phyloP scores from a whole-genome alignment of 2,329 filamentous ascomycete genomes.

The Tolypocladium cylindrosporum region DNA sequence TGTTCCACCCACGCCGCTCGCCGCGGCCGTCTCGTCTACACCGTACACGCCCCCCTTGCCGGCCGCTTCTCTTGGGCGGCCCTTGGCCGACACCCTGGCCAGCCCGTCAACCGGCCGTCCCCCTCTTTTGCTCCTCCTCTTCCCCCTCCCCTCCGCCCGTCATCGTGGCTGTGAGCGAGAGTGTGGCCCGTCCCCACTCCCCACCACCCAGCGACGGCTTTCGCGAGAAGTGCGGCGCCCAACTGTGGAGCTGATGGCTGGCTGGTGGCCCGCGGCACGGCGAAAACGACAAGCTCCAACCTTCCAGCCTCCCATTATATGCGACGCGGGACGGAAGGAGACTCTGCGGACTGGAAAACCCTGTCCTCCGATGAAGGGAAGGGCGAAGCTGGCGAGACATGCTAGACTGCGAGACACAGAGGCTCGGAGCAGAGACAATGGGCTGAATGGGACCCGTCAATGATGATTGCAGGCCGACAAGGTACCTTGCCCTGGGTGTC shows the following conservation, averaged over 20 bases:
- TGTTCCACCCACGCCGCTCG: slow-evolving; percentile 5
- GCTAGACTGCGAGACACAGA: not conserved
- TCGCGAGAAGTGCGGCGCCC: not conserved
- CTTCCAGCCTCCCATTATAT: slow-evolving; percentile 1
- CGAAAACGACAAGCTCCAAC: not conserved
- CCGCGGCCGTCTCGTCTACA: not conserved
- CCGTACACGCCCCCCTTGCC: slow-evolving; percentile 2
- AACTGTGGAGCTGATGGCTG: slow-evolving; percentile 1
- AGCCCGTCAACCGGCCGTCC: not conserved
- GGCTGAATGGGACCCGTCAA: not conserved
- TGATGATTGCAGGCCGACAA: not conserved
- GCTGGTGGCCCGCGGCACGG: not conserved
- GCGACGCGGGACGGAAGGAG: not conserved
- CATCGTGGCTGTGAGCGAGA: not conserved
- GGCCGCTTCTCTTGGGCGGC: not conserved
- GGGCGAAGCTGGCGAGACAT: not conserved
- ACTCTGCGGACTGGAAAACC: not conserved
- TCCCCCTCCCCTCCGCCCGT: not conserved
- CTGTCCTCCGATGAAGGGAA: not conserved
- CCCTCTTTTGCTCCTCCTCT: not conserved
- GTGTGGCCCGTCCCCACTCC: not conserved
- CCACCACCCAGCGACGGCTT: not conserved
- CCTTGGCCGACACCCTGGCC: not conserved
- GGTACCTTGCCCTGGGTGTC: not conserved
- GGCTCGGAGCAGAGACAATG: not conserved